Evolutionary conservation across 495 filamentous ascomycete species (phyloP).

Genomic region (Penicillium macrosclerotiorum): DNA sequence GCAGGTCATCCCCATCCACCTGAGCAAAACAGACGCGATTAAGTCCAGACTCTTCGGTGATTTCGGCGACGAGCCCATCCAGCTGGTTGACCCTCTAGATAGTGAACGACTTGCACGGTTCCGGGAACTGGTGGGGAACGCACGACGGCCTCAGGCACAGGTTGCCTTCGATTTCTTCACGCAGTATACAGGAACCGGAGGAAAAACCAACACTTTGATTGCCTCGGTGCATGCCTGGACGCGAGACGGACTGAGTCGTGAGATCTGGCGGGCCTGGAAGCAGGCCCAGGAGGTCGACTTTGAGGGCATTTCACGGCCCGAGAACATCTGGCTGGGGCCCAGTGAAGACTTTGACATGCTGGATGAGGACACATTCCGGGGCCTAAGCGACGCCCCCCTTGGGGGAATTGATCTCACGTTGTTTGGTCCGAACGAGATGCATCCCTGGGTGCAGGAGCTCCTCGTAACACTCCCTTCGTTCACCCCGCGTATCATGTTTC

Average conservation of each 20-base stretch:
- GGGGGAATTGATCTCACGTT: neutral
- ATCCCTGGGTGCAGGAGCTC: neutral
- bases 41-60: conserved; percentile 1
- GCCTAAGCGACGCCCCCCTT: neutral
- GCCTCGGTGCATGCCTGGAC: neutral
- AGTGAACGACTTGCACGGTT: neutral
- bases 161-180: neutral
- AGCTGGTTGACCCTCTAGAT: conserved; percentile 3
- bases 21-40: neutral
- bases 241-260: neutral
- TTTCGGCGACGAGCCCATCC: neutral
- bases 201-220: neutral
- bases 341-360: neutral
- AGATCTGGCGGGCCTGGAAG: neutral
- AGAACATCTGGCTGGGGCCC: neutral
- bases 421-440: neutral
- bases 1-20: neutral
- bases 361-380: neutral
- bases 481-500: neutral
- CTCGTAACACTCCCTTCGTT: neutral
- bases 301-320: neutral
- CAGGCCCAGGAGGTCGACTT: neutral
- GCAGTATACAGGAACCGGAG: neutral
- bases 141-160: neutral
- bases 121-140: neutral